Base-by-base conservation (phyloP, 2,329 filamentous ascomycete species). In the Fusarium fracticaudum region DNA sequence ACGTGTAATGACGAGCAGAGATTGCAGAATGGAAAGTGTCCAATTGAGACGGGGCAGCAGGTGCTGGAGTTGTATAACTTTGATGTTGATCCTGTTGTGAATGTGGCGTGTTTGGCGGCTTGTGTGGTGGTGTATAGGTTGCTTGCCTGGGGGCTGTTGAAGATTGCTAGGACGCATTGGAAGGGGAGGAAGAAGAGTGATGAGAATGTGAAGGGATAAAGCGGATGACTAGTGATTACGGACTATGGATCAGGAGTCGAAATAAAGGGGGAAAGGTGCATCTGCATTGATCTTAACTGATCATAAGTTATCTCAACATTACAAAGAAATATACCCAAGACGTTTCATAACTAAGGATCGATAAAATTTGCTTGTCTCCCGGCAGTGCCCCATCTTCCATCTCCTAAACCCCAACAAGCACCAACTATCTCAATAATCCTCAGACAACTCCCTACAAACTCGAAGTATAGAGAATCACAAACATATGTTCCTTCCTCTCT, bases 11-110 rank as follows among this genome's bases (percentile, higher is more conserved):
- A 87, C 5, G 82, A 80, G 14, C 91, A 94, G 83, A 84, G 85
- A 43, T 81, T 93, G 15, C 86, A 87, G 0, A 81, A 89, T 61
- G 92, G 92, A 0, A 79, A 79, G 18, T 95, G 93, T 78, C 88
- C 90, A 0, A 90, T 94, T 47, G 84, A 87, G 53, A 92, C 87
- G 0, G 93, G 93, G 0, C 85, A 91, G 76, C 85, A 95, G 75
- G 92, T 92, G 1, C 80, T 95, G 55, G 80, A 88, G 50, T 77
- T 94, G 62, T 95, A 94, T 80, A 88, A 89, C 58, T 84, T 94
- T 62, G 86, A 93, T 60, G 89, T 86, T 17, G 85, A 92, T 75
- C 88, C 90, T 0, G 84, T 87, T 18, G 84, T 89, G 61, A 92
- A 93, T 73, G 79, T 94, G 6, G 86, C 90, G 73, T 89, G 87